These are phyloP conservation scores for Kurtzmaniella quercitrusa DNA, from an alignment of 1,139 yeast species.

Conservation along the genomic window DNA sequence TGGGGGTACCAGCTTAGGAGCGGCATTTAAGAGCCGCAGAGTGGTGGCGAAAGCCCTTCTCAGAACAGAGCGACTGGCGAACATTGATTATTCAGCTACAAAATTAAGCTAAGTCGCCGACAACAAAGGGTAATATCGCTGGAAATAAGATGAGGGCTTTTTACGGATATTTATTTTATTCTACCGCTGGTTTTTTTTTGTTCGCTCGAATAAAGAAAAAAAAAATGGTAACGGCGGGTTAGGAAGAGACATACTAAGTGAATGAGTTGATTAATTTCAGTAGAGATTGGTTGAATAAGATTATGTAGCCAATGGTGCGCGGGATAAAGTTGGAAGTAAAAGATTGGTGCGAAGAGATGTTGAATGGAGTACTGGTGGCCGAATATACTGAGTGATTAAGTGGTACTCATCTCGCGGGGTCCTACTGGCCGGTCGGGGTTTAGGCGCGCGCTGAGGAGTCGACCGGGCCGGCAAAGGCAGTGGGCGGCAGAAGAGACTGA, in stretches of 20 bases:
- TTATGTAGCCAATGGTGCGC: too few species aligned
- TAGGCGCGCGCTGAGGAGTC: neutral
- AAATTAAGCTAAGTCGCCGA: neutral
- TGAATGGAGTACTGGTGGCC: too few species aligned
- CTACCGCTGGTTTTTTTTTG: too few species aligned
- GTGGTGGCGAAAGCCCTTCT: slow-evolving; percentile 7
- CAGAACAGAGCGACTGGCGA: slow-evolving; percentile 6
- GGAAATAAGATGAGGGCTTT: neutral
- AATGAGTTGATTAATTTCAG: slow-evolving; percentile 1
- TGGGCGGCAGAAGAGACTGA: too few species aligned
- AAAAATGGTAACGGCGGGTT: slow-evolving; percentile 7
- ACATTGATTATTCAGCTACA: slow-evolving; percentile 1
- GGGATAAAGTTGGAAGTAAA: too few species aligned
- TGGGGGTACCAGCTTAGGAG: neutral
- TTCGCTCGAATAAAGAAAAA: slow-evolving; percentile 7
- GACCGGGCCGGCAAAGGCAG: neutral
- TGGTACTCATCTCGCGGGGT: too few species aligned
- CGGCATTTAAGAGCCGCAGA: slow-evolving; percentile 4
- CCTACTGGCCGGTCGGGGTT: neutral
- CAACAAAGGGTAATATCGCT: neutral
- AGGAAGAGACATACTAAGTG: neutral
- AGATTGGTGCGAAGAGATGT: too few species aligned
- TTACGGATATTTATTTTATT: neutral
- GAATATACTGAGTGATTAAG: too few species aligned
- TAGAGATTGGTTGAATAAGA: too few species aligned